Conservation (phyloP, 768 basidiomycete species). For the Cyclocybe aegerita region DNA sequence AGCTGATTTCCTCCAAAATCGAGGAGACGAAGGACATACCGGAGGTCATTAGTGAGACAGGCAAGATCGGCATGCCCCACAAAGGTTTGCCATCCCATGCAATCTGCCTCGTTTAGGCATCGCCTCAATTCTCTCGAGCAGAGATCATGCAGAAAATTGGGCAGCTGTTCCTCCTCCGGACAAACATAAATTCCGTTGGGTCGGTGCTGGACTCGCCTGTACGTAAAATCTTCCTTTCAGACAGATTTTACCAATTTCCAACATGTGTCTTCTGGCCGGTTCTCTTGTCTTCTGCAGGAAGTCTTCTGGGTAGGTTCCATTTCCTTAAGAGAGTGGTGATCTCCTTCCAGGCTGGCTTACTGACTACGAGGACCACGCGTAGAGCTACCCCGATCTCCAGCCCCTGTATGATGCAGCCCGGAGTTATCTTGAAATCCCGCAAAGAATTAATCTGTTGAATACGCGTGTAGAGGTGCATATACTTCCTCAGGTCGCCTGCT, state of each 20-base stretch:
- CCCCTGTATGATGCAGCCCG: constrained; percentile 92
- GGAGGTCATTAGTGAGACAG: constrained; percentile 89
- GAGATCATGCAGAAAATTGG: constrained; percentile 99
- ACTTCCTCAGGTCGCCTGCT: constrained; percentile 2
- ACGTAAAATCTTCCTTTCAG: constrained; percentile 29
- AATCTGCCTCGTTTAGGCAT: constrained; percentile 7
- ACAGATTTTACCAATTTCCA: constrained; percentile 1
- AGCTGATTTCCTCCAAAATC: constrained; percentile 87
- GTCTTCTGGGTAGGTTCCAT: constrained; percentile 80
- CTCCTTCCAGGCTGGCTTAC: neutral
- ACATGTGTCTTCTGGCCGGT: constrained; percentile 1
- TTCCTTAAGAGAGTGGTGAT: neutral
- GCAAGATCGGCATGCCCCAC: constrained; percentile 89
- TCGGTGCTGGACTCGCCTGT: constrained; percentile 96
- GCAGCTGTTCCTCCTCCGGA: constrained; percentile 87
- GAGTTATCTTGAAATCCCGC: constrained; percentile 93
- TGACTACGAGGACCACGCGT: constrained; percentile 11
- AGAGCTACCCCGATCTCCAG: constrained; percentile 94
- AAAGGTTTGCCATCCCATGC: constrained; percentile 48
- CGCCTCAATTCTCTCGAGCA: constrained; percentile 20
- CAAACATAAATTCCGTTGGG: constrained; percentile 94
- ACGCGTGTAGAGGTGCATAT: constrained; percentile 82
- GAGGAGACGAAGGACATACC: constrained; percentile 97
- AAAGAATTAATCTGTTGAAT: constrained; percentile 89
- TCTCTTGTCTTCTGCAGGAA: constrained; percentile 49